A percentile compares a stretch with the other conserved stretches of the same genome.
Conservation (phyloP, 495 filamentous ascomycete species). For the Neurospora sp. region DNA sequence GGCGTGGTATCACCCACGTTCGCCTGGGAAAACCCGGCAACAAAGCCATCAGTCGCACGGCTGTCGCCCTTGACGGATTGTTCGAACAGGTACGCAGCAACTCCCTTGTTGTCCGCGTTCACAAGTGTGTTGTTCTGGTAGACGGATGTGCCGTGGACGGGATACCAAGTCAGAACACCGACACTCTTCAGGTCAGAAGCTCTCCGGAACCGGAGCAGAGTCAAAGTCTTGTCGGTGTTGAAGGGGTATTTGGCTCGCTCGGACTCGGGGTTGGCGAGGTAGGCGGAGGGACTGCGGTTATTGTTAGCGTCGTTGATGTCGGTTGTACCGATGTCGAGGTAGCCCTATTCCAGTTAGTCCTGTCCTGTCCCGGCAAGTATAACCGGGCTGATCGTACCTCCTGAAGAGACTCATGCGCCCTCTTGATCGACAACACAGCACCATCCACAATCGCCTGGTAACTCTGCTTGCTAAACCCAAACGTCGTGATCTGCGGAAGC, state of each 20-base stretch:
- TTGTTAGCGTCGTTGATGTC: constrained; percentile 61
- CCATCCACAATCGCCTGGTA: constrained; percentile 90
- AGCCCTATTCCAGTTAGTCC: constrained; percentile 23
- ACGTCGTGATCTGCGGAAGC: constrained; percentile 81
- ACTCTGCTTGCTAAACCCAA: constrained; percentile 76
- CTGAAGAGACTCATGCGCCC: constrained; percentile 68
- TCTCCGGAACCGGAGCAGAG: constrained; percentile 65
- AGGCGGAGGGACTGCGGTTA: constrained; percentile 80
- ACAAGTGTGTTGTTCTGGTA: constrained; percentile 88
- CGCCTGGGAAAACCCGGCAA: constrained; percentile 87
- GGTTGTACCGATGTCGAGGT: constrained; percentile 36
- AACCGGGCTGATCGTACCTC: constrained; percentile 35
- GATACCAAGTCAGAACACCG: constrained; percentile 81
- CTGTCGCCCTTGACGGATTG: constrained; percentile 44
- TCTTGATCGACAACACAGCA: constrained; percentile 66
- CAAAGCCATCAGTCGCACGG: constrained; percentile 48
- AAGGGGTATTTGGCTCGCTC: constrained; percentile 65
- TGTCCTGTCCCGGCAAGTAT: not conserved
- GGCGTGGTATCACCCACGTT: constrained; percentile 92
- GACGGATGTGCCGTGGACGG: constrained; percentile 87
- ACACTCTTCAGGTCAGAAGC: constrained; percentile 52
- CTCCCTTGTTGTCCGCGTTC: constrained; percentile 93
- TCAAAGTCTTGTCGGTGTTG: constrained; percentile 76
- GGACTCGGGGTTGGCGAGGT: constrained; percentile 73
- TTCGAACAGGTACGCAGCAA: constrained; percentile 78